A percentile compares a stretch with the other conserved stretches of the same genome.
Conservation (phyloP, 108 stramenopile genomes). For the Schizochytrium sp. region DNA sequence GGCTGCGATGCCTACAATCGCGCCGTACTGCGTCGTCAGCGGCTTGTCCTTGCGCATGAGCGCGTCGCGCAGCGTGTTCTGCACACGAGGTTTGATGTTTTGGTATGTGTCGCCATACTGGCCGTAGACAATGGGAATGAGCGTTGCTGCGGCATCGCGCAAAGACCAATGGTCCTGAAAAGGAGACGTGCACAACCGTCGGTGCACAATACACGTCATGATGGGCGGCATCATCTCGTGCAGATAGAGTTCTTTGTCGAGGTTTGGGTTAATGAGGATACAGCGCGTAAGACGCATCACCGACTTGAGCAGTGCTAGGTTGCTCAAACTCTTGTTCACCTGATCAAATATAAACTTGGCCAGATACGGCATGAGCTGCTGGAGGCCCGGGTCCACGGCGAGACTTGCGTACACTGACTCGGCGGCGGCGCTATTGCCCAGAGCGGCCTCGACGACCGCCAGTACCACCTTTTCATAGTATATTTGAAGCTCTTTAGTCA, state of each 20-base stretch:
- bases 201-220: constrained; percentile 4
- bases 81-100: neutral
- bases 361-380: constrained; percentile 17
- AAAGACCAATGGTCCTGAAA: neutral
- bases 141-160: neutral
- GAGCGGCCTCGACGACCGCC: neutral
- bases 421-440: neutral
- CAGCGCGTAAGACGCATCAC: constrained; percentile 8
- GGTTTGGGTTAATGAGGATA: neutral
- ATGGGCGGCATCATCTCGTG: constrained; percentile 16
- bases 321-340: neutral
- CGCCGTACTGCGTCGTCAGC: neutral
- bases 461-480: constrained; percentile 9
- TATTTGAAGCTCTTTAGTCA: neutral
- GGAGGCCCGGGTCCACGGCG: neutral
- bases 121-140: neutral
- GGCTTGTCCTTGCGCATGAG: neutral
- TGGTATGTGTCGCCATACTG: constrained; percentile 14
- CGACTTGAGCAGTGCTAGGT: neutral
- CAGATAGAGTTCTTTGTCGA: neutral
- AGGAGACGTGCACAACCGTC: neutral
- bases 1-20: constrained; percentile 9
- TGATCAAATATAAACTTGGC: constrained; percentile 9
- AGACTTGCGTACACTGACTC: constrained; percentile 7
- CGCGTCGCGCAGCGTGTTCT: neutral